These are phyloP conservation scores for Ilyonectria mors-panacis DNA, from an alignment of 2,329 filamentous ascomycete genomes.

Conservation along the genomic window DNA sequence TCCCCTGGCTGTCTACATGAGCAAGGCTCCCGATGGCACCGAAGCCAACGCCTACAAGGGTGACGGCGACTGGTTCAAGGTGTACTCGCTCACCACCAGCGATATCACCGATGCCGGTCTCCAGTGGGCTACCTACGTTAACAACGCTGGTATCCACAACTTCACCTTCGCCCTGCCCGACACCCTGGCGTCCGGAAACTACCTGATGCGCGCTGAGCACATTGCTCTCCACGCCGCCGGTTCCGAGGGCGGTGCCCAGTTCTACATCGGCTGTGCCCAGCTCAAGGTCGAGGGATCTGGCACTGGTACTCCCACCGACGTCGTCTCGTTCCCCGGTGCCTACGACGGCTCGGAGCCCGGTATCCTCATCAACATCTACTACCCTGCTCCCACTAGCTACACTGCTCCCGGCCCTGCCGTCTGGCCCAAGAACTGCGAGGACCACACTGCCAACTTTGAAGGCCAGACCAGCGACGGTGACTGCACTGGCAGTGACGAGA, in stretches of 20 bases:
- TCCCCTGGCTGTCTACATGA: conserved; percentile 56
- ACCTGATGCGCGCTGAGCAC: conserved; percentile 57
- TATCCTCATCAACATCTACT: conserved; percentile 54
- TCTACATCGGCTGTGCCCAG: conserved; percentile 56
- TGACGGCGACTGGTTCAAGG: conserved; percentile 56
- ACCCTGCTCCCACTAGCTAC: conserved; percentile 52
- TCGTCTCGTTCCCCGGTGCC: conserved; percentile 52
- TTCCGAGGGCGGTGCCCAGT: conserved; percentile 53
- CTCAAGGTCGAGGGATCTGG: conserved; percentile 52
- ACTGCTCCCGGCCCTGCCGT: conserved; percentile 50
- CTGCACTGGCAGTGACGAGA: conserved; percentile 51
- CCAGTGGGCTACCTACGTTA: conserved; percentile 52
- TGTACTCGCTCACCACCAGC: conserved; percentile 52
- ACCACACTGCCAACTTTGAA: conserved; percentile 55
- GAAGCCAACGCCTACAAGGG: conserved; percentile 51
- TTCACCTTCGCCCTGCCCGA: conserved; percentile 54
- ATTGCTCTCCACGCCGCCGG: conserved; percentile 53
- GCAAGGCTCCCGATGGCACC: conserved; percentile 51
- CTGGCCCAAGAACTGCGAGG: conserved; percentile 55
- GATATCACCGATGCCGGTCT: conserved; percentile 48
- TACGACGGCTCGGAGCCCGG: conserved; percentile 53
- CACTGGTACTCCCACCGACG: conserved; percentile 45
- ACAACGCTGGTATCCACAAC: conserved; percentile 51
- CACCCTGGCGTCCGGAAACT: conserved; percentile 50
- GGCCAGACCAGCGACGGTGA: conserved; percentile 54